Base-by-base conservation (phyloP, 805 yeast species). In the Cyberlindnera petersonii region DNA sequence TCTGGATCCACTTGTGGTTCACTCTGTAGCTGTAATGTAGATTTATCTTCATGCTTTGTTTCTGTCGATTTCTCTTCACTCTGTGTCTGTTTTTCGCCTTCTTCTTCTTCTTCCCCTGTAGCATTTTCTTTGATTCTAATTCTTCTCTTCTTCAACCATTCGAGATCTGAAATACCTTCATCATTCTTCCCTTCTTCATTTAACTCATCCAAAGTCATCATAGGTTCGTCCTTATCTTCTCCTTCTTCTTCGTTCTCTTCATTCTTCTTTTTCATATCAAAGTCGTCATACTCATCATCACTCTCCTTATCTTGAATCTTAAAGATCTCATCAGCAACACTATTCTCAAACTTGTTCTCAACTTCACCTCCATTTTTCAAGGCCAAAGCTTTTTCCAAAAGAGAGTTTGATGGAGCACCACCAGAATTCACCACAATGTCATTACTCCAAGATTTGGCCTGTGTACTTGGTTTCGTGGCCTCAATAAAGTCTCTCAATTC, bases 81-180 rank as follows among this genome's bases (percentile, higher is more conserved):
- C 43, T 58, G 49, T 15, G 31, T 43, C 16, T 31, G 24, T 3
- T 27, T 35, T 31, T 44, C 48, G 8, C 24, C 32, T 16, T 24
- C 42, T 28, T 41, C 26, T 40, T 37, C 27, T 36, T 37, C 31
- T 21, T 38, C 49, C 18, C 48, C 36, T 10, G 31, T 33, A 26
- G 61, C 67, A 34, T 61, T 60, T 28, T 79, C 86, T 47, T 65
- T 72, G 42, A 89, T 85, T 56, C 93, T 75, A 17, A 72, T 75
- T 60, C 93, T 74, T 59, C 85, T 78, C 50, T 72, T 74, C 53
- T 79, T 78, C 44, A 89, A 71, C 98, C 98, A 89, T 41, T 89
- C 96, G 37, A 85, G 62, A 64, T 89, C 96, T 11, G 88, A 72
- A 11, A 84, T 70, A 11, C 52, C 63, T 40, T 72, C 76, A 49